phyloP scores from a whole-genome alignment of 108 stramenopile genomes.

The Skeletonema costatum region DNA sequence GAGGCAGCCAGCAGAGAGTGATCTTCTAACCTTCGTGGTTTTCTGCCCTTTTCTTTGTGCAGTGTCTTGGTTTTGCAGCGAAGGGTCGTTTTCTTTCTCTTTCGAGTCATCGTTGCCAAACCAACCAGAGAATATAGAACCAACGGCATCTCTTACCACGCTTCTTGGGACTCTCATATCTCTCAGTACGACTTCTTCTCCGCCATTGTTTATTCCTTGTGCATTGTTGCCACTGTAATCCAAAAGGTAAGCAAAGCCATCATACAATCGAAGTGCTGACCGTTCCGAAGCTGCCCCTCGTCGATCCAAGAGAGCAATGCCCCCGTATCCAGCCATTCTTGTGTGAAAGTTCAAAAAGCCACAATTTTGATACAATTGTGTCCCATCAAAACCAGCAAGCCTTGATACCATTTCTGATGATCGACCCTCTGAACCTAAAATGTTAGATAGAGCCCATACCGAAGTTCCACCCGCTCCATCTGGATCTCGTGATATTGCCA shows the following conservation, averaged over 20 bases:
- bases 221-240: constrained; percentile 70
- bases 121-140: constrained; percentile 44
- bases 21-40: constrained; percentile 63
- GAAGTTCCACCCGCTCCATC: constrained; percentile 61
- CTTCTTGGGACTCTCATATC: constrained; percentile 33
- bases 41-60: constrained; percentile 14
- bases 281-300: constrained; percentile 68
- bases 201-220: constrained; percentile 27
- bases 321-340: constrained; percentile 77
- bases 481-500: constrained; percentile 53
- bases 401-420: constrained; percentile 81
- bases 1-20: constrained; percentile 84
- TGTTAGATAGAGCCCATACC: constrained; percentile 71
- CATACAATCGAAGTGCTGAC: constrained; percentile 74
- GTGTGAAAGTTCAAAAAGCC: constrained; percentile 75
- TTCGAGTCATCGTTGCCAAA: constrained; percentile 31
- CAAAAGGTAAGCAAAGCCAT: constrained; percentile 65
- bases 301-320: constrained; percentile 72
- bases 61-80: constrained; percentile 3
- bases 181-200: constrained; percentile 32
- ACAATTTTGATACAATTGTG: constrained; percentile 59
- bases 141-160: constrained; percentile 40
- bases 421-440: constrained; percentile 73
- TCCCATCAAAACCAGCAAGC: constrained; percentile 71
- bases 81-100: constrained; percentile 4